These are phyloP conservation scores for Stachybotrys echinatus DNA, from an alignment of 2,329 filamentous ascomycete species.

Conservation along the genomic window DNA sequence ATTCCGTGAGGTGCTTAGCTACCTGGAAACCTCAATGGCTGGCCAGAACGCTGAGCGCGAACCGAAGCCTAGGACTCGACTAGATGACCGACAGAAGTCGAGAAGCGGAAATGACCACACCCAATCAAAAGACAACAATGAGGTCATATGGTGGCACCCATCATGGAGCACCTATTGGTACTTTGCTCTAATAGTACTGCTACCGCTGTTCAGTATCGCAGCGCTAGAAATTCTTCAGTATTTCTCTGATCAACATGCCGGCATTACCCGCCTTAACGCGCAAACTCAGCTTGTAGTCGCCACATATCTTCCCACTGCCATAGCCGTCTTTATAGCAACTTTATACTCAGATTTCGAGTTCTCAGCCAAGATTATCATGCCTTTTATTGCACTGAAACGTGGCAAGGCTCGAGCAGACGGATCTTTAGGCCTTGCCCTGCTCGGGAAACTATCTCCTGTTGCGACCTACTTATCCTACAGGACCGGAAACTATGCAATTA, in stretches of 20 bases:
- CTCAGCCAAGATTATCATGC: background rate
- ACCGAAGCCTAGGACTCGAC: too few species aligned
- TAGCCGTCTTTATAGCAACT: background rate
- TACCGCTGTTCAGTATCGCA: background rate
- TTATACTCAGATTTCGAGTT: background rate
- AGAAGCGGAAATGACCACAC: too few species aligned
- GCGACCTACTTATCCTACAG: background rate
- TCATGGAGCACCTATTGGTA: background rate
- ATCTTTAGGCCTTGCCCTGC: background rate
- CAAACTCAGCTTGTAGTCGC: background rate
- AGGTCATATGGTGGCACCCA: background rate
- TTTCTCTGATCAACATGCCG: background rate
- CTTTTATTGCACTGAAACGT: background rate
- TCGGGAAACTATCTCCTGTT: background rate
- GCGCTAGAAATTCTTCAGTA: background rate
- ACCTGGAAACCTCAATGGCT: background rate
- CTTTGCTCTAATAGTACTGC: background rate
- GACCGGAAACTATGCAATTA: background rate
- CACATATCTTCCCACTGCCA: background rate
- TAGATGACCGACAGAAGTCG: too few species aligned
- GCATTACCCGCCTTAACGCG: background rate
- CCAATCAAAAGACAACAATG: too few species aligned
- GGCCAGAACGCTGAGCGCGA: too few species aligned
- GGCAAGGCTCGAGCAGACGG: slow-evolving; percentile 2
- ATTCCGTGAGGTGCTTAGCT: background rate